Percentiles rank a stretch among this genome's conserved stretches.
These are phyloP conservation scores for Stephania japonica DNA, from an alignment of 164 flowering plant genomes.

Conservation along the genomic window DNA sequence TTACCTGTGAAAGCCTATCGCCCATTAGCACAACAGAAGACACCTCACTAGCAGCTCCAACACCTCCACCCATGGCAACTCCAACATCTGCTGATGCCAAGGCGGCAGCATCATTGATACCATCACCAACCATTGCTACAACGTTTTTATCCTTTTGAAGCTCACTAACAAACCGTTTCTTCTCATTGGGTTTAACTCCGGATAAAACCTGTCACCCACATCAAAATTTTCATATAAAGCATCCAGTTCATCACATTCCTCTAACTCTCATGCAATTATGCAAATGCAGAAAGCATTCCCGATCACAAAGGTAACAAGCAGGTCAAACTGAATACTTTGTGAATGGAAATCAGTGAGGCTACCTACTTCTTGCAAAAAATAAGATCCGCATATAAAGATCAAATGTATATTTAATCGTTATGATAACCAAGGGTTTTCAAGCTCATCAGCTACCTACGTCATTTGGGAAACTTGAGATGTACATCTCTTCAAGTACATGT, in stretches of 20 bases:
- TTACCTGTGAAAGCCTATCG: constrained; percentile 82
- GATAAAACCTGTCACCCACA: constrained; percentile 57
- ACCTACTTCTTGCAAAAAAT: no score
- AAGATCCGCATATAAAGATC: no score
- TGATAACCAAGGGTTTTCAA: no score
- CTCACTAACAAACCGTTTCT: constrained; percentile 57
- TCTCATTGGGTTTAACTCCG: constrained; percentile 84
- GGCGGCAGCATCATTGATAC: constrained; percentile 98
- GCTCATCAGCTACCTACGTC: no score
- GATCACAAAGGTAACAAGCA: no score
- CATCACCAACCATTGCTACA: constrained; percentile 99
- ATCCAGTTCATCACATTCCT: neutral
- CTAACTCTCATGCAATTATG: neutral
- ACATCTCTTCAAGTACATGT: no score
- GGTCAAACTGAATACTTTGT: no score
- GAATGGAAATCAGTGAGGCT: no score
- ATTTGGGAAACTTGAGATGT: no score
- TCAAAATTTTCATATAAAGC: neutral
- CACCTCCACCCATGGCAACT: constrained; percentile 92
- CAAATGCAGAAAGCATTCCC: neutral
- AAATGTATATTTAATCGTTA: no score
- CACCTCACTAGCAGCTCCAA: constrained; percentile 97
- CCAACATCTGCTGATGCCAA: constrained; percentile 87
- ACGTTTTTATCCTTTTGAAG: constrained; percentile 64
- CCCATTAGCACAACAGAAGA: constrained; percentile 91